phyloP scores from a whole-genome alignment of 2,329 filamentous ascomycete species.

The Fusarium coffeatum region DNA sequence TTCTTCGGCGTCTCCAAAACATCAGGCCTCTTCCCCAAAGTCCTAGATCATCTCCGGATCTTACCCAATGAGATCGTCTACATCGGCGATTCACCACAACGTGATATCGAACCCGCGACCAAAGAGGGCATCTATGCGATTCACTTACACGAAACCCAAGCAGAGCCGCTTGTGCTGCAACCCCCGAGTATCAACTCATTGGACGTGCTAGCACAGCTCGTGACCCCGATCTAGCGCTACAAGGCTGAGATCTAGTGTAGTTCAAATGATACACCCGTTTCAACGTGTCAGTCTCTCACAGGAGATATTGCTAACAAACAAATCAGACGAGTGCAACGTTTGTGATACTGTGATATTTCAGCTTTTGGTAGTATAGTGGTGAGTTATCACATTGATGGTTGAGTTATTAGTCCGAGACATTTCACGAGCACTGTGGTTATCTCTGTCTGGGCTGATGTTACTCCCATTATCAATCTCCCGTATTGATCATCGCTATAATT shows the following conservation, averaged over 20 bases:
- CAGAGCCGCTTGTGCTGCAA: slow-evolving; percentile 4
- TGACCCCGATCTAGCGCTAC: slow-evolving; percentile 8
- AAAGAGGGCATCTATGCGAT: slow-evolving; percentile 46
- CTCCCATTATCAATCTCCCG: not conserved
- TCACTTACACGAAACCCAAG: slow-evolving; percentile 38
- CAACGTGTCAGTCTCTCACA: slow-evolving; percentile 32
- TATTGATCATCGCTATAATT: slow-evolving; percentile 4
- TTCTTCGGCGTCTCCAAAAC: slow-evolving; percentile 46
- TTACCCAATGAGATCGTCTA: slow-evolving; percentile 45
- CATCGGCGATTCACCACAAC: slow-evolving; percentile 46
- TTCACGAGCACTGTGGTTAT: not conserved
- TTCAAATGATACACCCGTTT: slow-evolving; percentile 23
- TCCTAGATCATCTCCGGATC: slow-evolving; percentile 45
- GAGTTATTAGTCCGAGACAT: slow-evolving; percentile 7
- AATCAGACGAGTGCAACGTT: slow-evolving; percentile 7
- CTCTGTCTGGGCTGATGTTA: not conserved
- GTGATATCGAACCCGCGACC: slow-evolving; percentile 48
- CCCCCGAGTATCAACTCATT: slow-evolving; percentile 33
- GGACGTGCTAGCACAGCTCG: slow-evolving; percentile 14
- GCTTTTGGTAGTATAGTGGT: slow-evolving; percentile 4
- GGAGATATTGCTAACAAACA: slow-evolving; percentile 24
- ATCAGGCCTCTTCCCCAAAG: slow-evolving; percentile 44
- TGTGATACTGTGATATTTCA: slow-evolving; percentile 15
- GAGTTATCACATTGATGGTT: not conserved
- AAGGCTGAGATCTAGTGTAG: slow-evolving; percentile 16